phyloP scores from a whole-genome alignment of 192 early-diverging fungal genomes.

The Mortierella claussenii region DNA sequence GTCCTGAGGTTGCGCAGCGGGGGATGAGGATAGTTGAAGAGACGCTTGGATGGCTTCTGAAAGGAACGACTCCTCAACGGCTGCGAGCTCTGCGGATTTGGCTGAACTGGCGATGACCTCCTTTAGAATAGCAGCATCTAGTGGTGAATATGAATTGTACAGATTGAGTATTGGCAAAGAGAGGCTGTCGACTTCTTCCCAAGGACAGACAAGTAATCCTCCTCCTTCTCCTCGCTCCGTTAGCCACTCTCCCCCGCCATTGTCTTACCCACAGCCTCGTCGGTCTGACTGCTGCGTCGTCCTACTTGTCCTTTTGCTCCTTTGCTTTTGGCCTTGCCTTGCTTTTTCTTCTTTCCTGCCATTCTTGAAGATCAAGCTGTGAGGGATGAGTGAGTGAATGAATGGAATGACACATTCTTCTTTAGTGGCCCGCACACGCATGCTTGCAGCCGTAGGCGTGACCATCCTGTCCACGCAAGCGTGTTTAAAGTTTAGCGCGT shows the following conservation, averaged over 20 bases:
- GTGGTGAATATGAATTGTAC: background rate
- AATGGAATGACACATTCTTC: background rate
- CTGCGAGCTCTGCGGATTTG: slow-evolving; percentile 12
- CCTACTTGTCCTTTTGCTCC: background rate
- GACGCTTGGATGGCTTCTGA: slow-evolving; percentile 30
- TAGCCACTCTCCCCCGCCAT: background rate
- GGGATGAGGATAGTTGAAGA: slow-evolving; percentile 5
- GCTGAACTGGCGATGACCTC: slow-evolving; percentile 9
- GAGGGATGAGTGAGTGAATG: background rate
- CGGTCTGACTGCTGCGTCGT: background rate
- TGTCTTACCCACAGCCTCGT: background rate
- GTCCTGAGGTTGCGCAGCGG: background rate
- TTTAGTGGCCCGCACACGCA: background rate
- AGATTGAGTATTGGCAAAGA: background rate
- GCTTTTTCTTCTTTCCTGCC: slow-evolving; percentile 33
- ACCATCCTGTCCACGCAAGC: too few species aligned
- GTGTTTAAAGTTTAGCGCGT: too few species aligned
- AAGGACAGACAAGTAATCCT: background rate
- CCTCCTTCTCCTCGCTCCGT: too few species aligned
- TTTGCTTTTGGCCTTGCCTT: slow-evolving; percentile 11
- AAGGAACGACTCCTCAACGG: slow-evolving; percentile 11
- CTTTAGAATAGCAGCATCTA: slow-evolving; percentile 28
- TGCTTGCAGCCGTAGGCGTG: too few species aligned
- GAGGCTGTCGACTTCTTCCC: background rate
- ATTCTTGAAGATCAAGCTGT: slow-evolving; percentile 7